Evolutionary conservation across 352 stramenopile genomes (phyloP).

Genomic region (Aphanomyces invadans): DNA sequence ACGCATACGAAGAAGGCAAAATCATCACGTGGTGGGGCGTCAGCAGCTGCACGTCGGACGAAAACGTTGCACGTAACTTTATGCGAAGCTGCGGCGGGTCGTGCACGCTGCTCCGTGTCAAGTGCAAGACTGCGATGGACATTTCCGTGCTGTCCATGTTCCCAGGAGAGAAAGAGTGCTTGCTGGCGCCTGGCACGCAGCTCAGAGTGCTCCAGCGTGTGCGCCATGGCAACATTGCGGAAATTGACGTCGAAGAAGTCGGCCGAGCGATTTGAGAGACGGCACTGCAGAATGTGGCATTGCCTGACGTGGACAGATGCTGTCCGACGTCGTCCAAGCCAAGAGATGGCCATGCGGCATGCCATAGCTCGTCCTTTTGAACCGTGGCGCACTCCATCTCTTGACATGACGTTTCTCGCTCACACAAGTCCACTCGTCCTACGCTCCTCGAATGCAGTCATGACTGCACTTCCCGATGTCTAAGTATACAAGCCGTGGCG

Average conservation of each 20-base stretch:
- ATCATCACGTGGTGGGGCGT: slow-evolving; percentile 21
- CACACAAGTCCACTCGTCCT: too few relatives aligned
- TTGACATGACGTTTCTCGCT: too few relatives aligned
- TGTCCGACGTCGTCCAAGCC: too few relatives aligned
- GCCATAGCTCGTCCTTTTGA: too few relatives aligned
- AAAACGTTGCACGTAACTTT: slow-evolving; percentile 13
- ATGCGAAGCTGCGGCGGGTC: slow-evolving; percentile 10
- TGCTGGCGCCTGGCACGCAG: slow-evolving; percentile 11
- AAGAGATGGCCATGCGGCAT: too few relatives aligned
- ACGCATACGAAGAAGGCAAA: slow-evolving; percentile 17
- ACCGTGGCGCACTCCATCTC: too few relatives aligned
- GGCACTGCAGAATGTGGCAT: too few relatives aligned
- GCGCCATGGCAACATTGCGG: slow-evolving; percentile 6
- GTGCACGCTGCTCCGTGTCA: slow-evolving; percentile 5
- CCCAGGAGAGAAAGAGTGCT: slow-evolving; percentile 13
- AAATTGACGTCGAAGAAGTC: slow-evolving; percentile 21
- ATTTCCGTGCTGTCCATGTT: slow-evolving; percentile 21
- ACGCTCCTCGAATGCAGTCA: too few relatives aligned
- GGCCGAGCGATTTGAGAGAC: slow-evolving; percentile 4
- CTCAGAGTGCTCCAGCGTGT: slow-evolving; percentile 6
- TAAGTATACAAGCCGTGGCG: too few relatives aligned
- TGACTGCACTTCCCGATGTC: too few relatives aligned
- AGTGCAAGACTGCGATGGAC: slow-evolving; percentile 17
- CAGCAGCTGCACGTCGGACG: slow-evolving; percentile 16
- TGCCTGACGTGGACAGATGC: too few relatives aligned